Conservation (phyloP, 169 alveolate genomes). For the Babesia caballi region DNA sequence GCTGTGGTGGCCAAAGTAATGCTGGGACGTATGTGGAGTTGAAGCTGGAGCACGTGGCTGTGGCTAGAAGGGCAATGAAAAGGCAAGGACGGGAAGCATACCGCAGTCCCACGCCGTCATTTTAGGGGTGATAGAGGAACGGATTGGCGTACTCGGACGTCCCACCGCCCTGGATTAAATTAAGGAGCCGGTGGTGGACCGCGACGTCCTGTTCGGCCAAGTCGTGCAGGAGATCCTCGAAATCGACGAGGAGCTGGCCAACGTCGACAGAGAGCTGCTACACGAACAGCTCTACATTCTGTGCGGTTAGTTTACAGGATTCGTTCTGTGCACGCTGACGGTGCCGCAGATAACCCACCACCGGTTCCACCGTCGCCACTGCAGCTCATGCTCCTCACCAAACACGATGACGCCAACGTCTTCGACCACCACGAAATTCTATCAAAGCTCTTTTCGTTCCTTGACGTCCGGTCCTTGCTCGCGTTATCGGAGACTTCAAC, state of each 20-base stretch:
- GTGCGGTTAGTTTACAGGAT: background rate
- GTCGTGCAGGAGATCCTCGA: background rate
- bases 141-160: too few species aligned
- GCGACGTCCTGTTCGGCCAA: background rate
- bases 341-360: slow-evolving; percentile 15
- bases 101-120: too few species aligned
- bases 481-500: slow-evolving; percentile 67
- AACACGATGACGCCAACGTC: background rate
- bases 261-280: slow-evolving; percentile 14
- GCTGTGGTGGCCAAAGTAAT: too few species aligned
- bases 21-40: too few species aligned
- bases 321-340: background rate
- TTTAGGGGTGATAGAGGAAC: too few species aligned
- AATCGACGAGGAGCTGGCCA: slow-evolving; percentile 11
- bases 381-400: slow-evolving; percentile 11
- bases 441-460: slow-evolving; percentile 54
- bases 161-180: too few species aligned
- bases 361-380: slow-evolving; percentile 26
- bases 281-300: background rate
- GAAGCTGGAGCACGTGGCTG: too few species aligned
- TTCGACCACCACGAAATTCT: slow-evolving; percentile 51
- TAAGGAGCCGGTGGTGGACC: background rate
- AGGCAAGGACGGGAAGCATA: too few species aligned
- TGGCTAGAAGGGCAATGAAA: too few species aligned
- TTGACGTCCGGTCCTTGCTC: slow-evolving; percentile 50